Evolutionary conservation across 2,329 filamentous ascomycete genomes (phyloP), one percentile per base, ranked within the genome.

Genomic region (Dactylellina cionopaga): DNA sequence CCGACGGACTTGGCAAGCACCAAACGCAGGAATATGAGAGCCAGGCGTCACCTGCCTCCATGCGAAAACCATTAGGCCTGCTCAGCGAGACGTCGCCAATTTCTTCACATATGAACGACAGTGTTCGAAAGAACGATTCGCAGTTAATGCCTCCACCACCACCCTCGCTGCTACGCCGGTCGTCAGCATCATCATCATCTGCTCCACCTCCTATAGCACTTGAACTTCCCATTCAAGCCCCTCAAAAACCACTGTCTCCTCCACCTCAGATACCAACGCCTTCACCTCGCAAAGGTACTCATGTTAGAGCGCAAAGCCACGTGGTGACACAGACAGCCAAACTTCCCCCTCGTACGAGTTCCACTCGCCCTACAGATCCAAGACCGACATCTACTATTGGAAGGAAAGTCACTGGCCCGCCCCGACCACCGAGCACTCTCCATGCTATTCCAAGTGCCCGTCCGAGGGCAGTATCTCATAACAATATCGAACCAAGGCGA

Each of bases 81-180:
- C 58, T 71, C 13, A 47, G 66, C 19, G 66, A 71, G 27, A 33
- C 66, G 9, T 62, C 65, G 15, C 33, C 43, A 5, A 46, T 31
- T 17, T 43, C 27, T 25, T 31, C n/a, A n/a, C 58, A 58, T 22
- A n/a, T 49, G 1, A 64, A 59, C n/a, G 58, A 51, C 29, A 58
- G 29, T 15, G 5, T 41, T 19, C 41, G 51, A 37, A 52, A 27
- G 27, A 58, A 71, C n/a, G 56, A 63, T 37, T 58, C 58, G 22
- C 66, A 71, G 52, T 51, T 71, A 10, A 71, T 71, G 66, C 66
- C 66, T 6, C 66, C 66, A 25, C 66, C 65, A n/a, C 64, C 54
- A 10, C 27, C 59, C 5, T 56, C 66, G 5, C 54, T 71, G 17
- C 52, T 71, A 17, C 58, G 66, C 15, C 66, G 47, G 31, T 55